phyloP scores from a whole-genome alignment of 2,329 filamentous ascomycete genomes.

The Clonostachys chloroleuca region DNA sequence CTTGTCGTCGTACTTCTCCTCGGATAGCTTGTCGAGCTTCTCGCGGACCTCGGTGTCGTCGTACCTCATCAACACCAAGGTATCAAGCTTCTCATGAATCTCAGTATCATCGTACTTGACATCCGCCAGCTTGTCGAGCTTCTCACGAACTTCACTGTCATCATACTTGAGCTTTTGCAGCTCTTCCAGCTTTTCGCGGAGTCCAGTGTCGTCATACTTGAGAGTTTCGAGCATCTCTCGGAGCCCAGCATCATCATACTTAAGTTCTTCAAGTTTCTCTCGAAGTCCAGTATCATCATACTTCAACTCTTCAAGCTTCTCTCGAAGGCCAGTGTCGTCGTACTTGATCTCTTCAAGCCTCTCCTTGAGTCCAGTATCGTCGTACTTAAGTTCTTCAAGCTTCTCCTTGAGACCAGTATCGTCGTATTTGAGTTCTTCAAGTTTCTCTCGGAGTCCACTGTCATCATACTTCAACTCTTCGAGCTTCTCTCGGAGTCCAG shows the following conservation, averaged over 20 bases:
- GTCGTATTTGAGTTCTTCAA: constrained; percentile 56
- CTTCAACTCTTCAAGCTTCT: constrained; percentile 40
- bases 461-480: constrained; percentile 51
- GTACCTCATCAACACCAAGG: constrained; percentile 26
- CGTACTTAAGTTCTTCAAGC: constrained; percentile 34
- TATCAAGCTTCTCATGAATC: constrained; percentile 30
- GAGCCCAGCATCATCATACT: constrained; percentile 14
- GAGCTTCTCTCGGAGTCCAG: constrained; percentile 19
- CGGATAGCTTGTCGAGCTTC: constrained; percentile 18
- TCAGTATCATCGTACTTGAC: constrained; percentile 55
- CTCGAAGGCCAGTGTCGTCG: constrained; percentile 35
- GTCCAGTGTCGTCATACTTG: constrained; percentile 17
- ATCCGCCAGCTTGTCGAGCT: constrained; percentile 22
- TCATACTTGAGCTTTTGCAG: constrained; percentile 30
- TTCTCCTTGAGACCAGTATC: constrained; percentile 27
- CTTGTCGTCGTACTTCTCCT: constrained; percentile 55
- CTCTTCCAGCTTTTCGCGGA: constrained; percentile 16
- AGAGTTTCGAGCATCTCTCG: constrained; percentile 27
- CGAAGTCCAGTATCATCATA: constrained; percentile 16
- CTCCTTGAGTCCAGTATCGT: constrained; percentile 20
- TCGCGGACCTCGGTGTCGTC: constrained; percentile 19
- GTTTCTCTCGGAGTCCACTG: constrained; percentile 25
- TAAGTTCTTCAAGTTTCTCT: constrained; percentile 23
- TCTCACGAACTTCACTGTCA: constrained; percentile 7
- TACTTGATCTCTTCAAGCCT: constrained; percentile 42